Conservation (phyloP, 1,139 yeast genomes). For the Hemisphaericaspora xylanilytica region DNA sequence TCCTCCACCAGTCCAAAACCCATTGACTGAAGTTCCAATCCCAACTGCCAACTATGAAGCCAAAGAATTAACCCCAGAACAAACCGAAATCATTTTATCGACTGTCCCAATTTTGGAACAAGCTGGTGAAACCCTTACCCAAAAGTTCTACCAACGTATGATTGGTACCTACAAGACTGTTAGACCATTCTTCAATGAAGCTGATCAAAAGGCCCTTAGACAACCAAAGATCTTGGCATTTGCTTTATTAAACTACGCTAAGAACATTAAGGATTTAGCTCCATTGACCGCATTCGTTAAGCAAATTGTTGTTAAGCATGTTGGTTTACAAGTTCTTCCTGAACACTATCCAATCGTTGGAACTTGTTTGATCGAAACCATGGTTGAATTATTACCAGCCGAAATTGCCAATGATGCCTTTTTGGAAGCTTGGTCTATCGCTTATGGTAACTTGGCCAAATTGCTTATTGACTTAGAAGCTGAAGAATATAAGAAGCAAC, state of each 20-base stretch:
- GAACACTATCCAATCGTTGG: slow-evolving; percentile 71
- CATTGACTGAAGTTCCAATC: not conserved
- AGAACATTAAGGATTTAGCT: slow-evolving; percentile 58
- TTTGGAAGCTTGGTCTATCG: slow-evolving; percentile 63
- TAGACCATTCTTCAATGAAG: slow-evolving; percentile 56
- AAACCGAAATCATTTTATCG: slow-evolving; percentile 44
- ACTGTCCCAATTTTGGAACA: slow-evolving; percentile 59
- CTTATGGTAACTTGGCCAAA: slow-evolving; percentile 64
- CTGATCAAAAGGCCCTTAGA: slow-evolving; percentile 53
- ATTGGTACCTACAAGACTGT: slow-evolving; percentile 51
- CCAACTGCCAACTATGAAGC: slow-evolving; percentile 10
- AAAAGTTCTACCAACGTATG: slow-evolving; percentile 56
- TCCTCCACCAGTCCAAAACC: slow-evolving; percentile 6
- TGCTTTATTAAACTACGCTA: slow-evolving; percentile 61
- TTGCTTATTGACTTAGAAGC: slow-evolving; percentile 57
- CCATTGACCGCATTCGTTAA: slow-evolving; percentile 54
- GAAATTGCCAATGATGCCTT: slow-evolving; percentile 56
- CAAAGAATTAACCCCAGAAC: slow-evolving; percentile 27
- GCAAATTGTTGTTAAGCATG: slow-evolving; percentile 64
- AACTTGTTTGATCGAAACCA: slow-evolving; percentile 49
- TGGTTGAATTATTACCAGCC: slow-evolving; percentile 54
- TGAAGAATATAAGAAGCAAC: slow-evolving; percentile 39
- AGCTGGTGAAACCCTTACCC: slow-evolving; percentile 55
- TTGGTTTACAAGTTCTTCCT: slow-evolving; percentile 58
- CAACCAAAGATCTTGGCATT: slow-evolving; percentile 68